phyloP scores from a whole-genome alignment of 441 rosid species.

The Arabidopsis hybrid region DNA sequence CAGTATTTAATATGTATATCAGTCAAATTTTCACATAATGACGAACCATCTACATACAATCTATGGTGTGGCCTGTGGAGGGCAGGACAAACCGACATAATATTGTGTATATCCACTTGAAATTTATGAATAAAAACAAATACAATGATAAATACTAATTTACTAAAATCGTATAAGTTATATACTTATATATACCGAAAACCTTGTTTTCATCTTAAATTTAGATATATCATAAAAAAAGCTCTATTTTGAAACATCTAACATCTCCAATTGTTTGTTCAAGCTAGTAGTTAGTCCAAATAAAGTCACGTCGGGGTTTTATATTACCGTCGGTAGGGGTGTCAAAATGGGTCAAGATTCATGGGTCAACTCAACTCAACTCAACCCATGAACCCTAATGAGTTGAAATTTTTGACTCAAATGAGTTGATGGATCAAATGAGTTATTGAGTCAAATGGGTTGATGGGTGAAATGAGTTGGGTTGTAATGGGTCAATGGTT shows the following conservation, averaged over 20 bases:
- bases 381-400: no score
- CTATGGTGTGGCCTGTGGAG: neutral
- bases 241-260: neutral
- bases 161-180: neutral
- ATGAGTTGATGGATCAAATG: no score
- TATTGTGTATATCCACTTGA: conserved; percentile 5
- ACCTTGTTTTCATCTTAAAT: neutral
- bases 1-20: conserved; percentile 8
- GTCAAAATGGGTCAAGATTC: no score
- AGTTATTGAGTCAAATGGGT: no score
- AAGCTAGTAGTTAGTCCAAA: neutral
- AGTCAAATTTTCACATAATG: conserved; percentile 23
- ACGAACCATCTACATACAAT: conserved; percentile 30
- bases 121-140: neutral
- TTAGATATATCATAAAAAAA: neutral
- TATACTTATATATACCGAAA: no score
- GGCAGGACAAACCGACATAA: conserved; percentile 19
- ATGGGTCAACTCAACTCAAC: no score
- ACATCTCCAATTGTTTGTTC: neutral
- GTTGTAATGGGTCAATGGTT: no score
- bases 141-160: neutral
- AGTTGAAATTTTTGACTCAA: no score
- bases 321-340: no score
- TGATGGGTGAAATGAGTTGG: no score
- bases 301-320: neutral